These are phyloP conservation scores for Ophiobolus disseminans DNA, from an alignment of 2,329 filamentous ascomycete genomes.

Conservation along the genomic window DNA sequence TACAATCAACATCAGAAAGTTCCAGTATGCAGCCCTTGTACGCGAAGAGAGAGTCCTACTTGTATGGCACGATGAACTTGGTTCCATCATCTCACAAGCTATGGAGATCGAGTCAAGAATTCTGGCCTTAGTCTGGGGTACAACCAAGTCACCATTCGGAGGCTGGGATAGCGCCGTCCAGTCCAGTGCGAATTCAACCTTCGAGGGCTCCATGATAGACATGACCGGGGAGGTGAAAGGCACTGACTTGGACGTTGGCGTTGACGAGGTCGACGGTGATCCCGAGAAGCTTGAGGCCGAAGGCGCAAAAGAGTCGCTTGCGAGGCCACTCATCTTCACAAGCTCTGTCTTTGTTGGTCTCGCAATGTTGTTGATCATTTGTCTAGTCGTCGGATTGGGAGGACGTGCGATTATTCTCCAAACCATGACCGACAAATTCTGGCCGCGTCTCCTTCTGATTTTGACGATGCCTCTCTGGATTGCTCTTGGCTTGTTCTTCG, in stretches of 20 bases:
- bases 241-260: slow-evolving; percentile 27
- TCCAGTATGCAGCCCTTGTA: slow-evolving; percentile 81
- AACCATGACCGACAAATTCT: slow-evolving; percentile 60
- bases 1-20: slow-evolving; percentile 69
- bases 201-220: slow-evolving; percentile 36
- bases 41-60: slow-evolving; percentile 73
- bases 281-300: slow-evolving; percentile 23
- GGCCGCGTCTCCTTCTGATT: slow-evolving; percentile 61
- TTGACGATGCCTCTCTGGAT: slow-evolving; percentile 53
- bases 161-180: slow-evolving; percentile 46
- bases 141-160: slow-evolving; percentile 54
- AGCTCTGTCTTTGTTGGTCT: slow-evolving; percentile 62
- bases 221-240: slow-evolving; percentile 17
- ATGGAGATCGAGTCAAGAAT: slow-evolving; percentile 76
- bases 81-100: slow-evolving; percentile 72
- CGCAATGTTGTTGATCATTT: slow-evolving; percentile 59
- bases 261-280: slow-evolving; percentile 47
- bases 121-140: slow-evolving; percentile 71
- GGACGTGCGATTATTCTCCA: slow-evolving; percentile 62
- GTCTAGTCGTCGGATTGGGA: slow-evolving; percentile 63
- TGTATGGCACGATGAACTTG: slow-evolving; percentile 81
- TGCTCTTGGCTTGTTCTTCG: slow-evolving; percentile 60
- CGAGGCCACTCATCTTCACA: slow-evolving; percentile 58
- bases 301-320: slow-evolving; percentile 49
- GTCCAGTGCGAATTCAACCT: slow-evolving; percentile 27